phyloP scores from a whole-genome alignment of 2,329 filamentous ascomycete species.

The Fusarium sp. region DNA sequence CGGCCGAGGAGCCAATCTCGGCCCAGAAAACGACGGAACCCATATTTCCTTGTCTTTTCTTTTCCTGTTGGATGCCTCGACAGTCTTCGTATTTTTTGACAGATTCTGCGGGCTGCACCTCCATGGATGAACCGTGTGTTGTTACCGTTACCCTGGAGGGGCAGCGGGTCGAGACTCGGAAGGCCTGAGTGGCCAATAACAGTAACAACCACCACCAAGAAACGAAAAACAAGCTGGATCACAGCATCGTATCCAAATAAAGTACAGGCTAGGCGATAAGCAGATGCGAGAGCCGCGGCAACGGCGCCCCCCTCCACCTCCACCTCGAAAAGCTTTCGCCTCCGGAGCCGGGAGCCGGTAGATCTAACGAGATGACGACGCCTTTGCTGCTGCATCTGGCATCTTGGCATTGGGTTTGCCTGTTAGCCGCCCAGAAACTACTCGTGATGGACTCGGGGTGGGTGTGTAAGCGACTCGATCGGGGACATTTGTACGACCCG shows the following conservation, averaged over 20 bases:
- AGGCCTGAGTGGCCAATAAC: constrained; percentile 18
- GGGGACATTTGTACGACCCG: too few relatives aligned
- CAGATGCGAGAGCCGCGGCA: constrained; percentile 1
- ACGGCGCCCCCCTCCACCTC: constrained; percentile 1
- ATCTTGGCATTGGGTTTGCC: constrained; percentile 2
- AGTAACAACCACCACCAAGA: constrained; percentile 9
- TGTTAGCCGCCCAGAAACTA: not conserved
- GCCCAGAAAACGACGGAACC: too few relatives aligned
- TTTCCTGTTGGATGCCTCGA: constrained; percentile 15
- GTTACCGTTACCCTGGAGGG: too few relatives aligned
- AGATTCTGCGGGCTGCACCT: not conserved
- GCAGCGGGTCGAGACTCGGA: not conserved
- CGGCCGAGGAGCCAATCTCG: too few relatives aligned
- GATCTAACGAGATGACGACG: constrained; percentile 16
- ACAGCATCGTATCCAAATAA: constrained; percentile 38
- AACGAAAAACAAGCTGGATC: constrained; percentile 7
- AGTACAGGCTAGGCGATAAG: constrained; percentile 9
- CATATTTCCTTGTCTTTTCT: too few relatives aligned
- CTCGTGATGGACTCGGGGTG: not conserved
- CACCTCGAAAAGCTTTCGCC: not conserved
- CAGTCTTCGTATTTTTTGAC: constrained; percentile 12
- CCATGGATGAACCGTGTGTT: not conserved
- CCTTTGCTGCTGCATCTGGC: constrained; percentile 12
- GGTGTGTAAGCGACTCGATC: too few relatives aligned
- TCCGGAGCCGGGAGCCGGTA: constrained; percentile 4